Evolutionary conservation across 106 monocot species (phyloP).

Genomic region (Dioscorea zingiberensis): DNA sequence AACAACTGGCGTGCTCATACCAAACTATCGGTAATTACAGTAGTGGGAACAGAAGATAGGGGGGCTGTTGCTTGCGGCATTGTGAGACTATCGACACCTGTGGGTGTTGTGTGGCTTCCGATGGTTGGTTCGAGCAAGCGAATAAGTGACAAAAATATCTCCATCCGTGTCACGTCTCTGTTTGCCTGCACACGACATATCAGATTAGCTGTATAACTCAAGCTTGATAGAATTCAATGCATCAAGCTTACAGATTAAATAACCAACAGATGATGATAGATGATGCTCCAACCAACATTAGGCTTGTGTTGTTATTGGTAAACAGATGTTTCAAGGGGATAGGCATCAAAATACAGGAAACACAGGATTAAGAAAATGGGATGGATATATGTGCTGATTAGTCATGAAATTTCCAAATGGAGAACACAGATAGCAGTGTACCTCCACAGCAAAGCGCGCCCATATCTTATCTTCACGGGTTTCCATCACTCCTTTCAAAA

Average conservation of each 20-base stretch:
- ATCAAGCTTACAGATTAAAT: background rate
- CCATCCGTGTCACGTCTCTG: constrained; percentile 88
- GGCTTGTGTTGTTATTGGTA: background rate
- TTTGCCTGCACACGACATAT: constrained; percentile 56
- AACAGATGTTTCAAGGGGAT: background rate
- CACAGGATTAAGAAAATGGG: background rate
- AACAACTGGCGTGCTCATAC: constrained; percentile 5
- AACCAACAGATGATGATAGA: too few relatives aligned
- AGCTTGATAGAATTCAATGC: background rate
- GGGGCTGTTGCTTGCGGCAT: constrained; percentile 8
- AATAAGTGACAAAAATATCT: constrained; percentile 75
- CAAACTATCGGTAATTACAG: constrained; percentile 22
- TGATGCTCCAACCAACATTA: background rate
- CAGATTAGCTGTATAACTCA: background rate
- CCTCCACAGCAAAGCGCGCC: constrained; percentile 96
- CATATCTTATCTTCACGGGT: constrained; percentile 69
- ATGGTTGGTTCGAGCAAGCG: constrained; percentile 48
- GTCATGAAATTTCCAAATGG: background rate
- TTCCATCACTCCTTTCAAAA: constrained; percentile 93
- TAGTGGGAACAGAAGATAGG: constrained; percentile 33
- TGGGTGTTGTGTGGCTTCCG: constrained; percentile 5
- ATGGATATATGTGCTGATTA: too few relatives aligned
- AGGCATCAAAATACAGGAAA: background rate
- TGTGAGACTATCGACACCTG: constrained; percentile 21
- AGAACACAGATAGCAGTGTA: constrained; percentile 6